Base-by-base conservation (phyloP, 768 basidiomycete species). In the Pleurotus sapidus region DNA sequence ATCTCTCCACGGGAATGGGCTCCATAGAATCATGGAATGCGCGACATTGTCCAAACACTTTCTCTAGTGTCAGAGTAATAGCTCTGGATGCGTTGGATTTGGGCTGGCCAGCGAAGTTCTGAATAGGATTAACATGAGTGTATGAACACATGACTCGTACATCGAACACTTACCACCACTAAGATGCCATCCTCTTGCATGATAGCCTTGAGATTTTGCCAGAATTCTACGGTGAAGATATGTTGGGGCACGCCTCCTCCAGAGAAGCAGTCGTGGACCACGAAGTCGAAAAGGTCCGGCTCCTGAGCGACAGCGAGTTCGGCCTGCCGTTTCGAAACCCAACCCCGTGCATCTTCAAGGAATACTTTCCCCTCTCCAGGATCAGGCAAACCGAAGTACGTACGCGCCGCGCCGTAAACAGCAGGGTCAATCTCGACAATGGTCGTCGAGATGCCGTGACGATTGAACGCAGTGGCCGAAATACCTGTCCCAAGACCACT, bases 391-490 rank as follows among this genome's bases (percentile, higher is more conserved):
- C 84, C 89, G 60, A 98, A 97, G 71, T 82, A 95, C 30, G 70
- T 74, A 24, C 83, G 79, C 14, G 95, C 93, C 24, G 89, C 93
- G 12, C 83, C 74, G 67, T 95, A 95, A 18, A 98, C 95, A 1
- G 84, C 88, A 37, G 92, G 91, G 67, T 98, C 96, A 59, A 96
- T 91, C 70, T 98, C 96, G n/a, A 95, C 82, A 48, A 96, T 82
- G 1, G 93, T 92, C 4, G 89, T 87, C 5, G 80, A 75, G 24
- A 95, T 72, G 17, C 79, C 79, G 59, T 92, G 89, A 23, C 79
- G 77, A 47, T 82, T 75, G 61, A 98, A 85, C 0, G 92, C 80
- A 43, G 84, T 82, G 0, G 92, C 88, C 3, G 91, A 86, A 55
- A 91, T 86, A 4, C 96, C 95, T 17, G 84, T 79, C 17, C 96